Evolutionary conservation across 352 stramenopile genomes (phyloP).

Genomic region (Pythium angustatum): DNA sequence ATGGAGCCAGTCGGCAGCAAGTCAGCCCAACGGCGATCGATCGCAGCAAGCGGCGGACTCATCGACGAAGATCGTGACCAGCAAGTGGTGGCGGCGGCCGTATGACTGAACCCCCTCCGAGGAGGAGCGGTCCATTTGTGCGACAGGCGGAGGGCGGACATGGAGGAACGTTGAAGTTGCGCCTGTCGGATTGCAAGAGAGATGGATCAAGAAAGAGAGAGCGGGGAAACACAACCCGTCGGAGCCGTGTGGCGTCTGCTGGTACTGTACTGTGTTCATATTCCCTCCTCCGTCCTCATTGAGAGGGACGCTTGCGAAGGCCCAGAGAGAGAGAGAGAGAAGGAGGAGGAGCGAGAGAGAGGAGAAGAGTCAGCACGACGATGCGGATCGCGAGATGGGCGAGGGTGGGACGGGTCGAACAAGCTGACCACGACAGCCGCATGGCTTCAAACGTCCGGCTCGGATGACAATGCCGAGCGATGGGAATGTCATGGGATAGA

Average conservation of each 20-base stretch:
- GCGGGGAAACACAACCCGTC: too few relatives aligned
- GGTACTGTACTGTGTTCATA: too few relatives aligned
- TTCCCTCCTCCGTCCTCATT: neutral
- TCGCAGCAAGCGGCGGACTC: neutral
- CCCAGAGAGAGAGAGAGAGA: neutral
- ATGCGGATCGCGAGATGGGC: constrained; percentile 4
- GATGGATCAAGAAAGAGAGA: neutral
- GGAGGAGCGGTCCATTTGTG: too few relatives aligned
- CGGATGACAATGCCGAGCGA: neutral
- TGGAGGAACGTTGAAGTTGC: constrained; percentile 2
- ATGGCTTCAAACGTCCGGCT: constrained; percentile 5
- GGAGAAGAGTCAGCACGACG: constrained; percentile 16
- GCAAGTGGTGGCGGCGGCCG: constrained; percentile 26
- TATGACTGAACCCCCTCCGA: constrained; percentile 16
- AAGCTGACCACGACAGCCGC: neutral
- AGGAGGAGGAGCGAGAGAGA: neutral
- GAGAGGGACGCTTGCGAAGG: neutral
- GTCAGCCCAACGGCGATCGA: constrained; percentile 3
- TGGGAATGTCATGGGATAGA: neutral
- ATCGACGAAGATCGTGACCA: constrained; percentile 5
- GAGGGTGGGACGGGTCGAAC: neutral
- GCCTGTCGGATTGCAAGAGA: constrained; percentile 9
- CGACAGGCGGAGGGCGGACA: too few relatives aligned
- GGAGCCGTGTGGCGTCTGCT: too few relatives aligned
- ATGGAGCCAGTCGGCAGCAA: constrained; percentile 20